These are phyloP conservation scores for Mycena maculata DNA, from an alignment of 768 basidiomycete species.

Conservation along the genomic window DNA sequence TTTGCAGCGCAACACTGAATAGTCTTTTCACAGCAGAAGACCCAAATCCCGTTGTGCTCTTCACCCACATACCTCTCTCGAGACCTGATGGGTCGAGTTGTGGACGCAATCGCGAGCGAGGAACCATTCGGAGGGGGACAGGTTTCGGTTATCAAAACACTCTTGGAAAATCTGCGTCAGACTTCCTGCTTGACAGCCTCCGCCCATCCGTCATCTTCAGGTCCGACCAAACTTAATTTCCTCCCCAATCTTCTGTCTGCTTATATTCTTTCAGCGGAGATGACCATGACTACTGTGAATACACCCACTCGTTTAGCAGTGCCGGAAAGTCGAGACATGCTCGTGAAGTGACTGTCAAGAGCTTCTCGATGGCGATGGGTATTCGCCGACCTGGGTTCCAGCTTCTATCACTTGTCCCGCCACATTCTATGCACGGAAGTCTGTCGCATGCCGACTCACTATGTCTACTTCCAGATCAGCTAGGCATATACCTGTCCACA, in stretches of 20 bases:
- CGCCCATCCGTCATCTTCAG: conserved; percentile 81
- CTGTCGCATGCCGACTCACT: conserved; percentile 64
- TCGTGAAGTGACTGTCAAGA: conserved; percentile 88
- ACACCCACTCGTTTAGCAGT: conserved; percentile 58
- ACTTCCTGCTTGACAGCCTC: conserved; percentile 73
- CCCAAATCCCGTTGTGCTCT: conserved; percentile 69
- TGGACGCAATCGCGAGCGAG: conserved; percentile 82
- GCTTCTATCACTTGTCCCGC: conserved; percentile 78
- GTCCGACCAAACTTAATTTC: conserved; percentile 49
- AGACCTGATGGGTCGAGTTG: conserved; percentile 76
- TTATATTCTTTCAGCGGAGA: conserved; percentile 71
- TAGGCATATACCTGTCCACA: conserved; percentile 76
- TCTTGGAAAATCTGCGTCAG: conserved; percentile 72
- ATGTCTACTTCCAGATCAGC: conserved; percentile 88
- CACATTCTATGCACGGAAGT: conserved; percentile 37
- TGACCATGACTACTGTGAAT: conserved; percentile 96
- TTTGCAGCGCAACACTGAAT: conserved; percentile 7
- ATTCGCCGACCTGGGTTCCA: conserved; percentile 89
- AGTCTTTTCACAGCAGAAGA: conserved; percentile 40
- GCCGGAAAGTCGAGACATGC: conserved; percentile 45
- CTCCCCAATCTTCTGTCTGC: conserved; percentile 10
- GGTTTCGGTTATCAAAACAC: conserved; percentile 90
- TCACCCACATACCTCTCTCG: conserved; percentile 91
- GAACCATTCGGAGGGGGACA: conserved; percentile 76
- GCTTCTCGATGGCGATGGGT: conserved; percentile 91